A percentile compares a stretch with the other conserved stretches of the same genome.
Conservation (phyloP, 768 basidiomycete genomes). For the Amanita pallidorosea region DNA sequence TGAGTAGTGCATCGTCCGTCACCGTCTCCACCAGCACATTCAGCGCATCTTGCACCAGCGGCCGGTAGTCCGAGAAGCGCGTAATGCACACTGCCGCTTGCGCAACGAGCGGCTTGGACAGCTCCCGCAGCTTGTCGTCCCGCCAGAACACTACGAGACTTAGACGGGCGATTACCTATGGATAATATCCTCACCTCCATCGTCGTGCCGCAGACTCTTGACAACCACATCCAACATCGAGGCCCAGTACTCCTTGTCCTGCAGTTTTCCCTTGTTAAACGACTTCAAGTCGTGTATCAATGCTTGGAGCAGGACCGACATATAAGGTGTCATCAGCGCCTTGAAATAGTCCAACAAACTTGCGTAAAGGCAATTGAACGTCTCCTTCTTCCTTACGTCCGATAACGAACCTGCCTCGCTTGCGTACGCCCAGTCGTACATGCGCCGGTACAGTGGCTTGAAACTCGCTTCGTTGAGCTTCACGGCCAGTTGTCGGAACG, state of each 20-base stretch:
- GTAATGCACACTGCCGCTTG: slow-evolving; percentile 51
- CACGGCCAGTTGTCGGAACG: slow-evolving; percentile 83
- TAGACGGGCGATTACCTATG: neutral
- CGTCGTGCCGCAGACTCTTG: slow-evolving; percentile 67
- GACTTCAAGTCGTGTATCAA: slow-evolving; percentile 51
- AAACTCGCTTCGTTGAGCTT: slow-evolving; percentile 91
- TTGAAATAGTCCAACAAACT: slow-evolving; percentile 82
- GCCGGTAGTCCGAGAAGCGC: neutral
- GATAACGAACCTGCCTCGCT: slow-evolving; percentile 32
- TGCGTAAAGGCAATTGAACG: slow-evolving; percentile 67
- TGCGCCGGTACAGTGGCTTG: slow-evolving; percentile 80
- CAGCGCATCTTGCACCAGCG: slow-evolving; percentile 39
- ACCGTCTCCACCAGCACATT: slow-evolving; percentile 42
- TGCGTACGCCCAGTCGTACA: slow-evolving; percentile 93
- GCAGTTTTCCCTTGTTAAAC: slow-evolving; percentile 24
- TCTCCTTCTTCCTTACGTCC: slow-evolving; percentile 34
- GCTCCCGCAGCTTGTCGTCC: slow-evolving; percentile 61
- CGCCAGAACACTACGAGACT: slow-evolving; percentile 75
- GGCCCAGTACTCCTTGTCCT: slow-evolving; percentile 47
- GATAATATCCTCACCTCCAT: slow-evolving; percentile 49
- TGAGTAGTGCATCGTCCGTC: slow-evolving; percentile 55
- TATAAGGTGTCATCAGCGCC: slow-evolving; percentile 86
- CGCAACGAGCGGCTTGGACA: slow-evolving; percentile 46
- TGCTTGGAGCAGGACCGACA: slow-evolving; percentile 63
- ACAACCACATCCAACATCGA: slow-evolving; percentile 49